Percentiles rank a stretch among this genome's conserved stretches.
Conservation (phyloP, 2,329 filamentous ascomycete genomes). For the Shiraia sp. region DNA sequence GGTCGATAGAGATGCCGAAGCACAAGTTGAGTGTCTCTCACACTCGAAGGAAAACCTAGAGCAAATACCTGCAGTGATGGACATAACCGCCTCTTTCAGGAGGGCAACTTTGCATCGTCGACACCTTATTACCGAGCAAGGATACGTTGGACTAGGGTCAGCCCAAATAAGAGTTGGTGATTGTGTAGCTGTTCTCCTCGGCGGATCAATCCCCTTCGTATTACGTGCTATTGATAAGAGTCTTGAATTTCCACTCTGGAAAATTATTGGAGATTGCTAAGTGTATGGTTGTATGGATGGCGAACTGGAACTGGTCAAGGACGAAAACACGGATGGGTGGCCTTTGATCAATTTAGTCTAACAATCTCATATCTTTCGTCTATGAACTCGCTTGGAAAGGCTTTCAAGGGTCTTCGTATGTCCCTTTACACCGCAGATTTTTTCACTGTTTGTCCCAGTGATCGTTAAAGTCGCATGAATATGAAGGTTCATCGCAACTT, state of each 20-base stretch:
- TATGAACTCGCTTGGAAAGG: no score
- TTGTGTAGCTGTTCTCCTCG: background rate
- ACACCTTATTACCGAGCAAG: constrained; percentile 3
- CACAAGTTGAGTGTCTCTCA: no score
- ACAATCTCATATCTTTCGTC: no score
- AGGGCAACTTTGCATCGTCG: constrained; percentile 4
- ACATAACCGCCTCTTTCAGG: constrained; percentile 1
- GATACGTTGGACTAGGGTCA: constrained; percentile 3
- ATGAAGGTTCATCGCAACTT: no score
- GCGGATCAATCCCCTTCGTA: constrained; percentile 6
- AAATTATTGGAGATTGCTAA: constrained; percentile 9
- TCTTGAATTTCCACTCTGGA: background rate
- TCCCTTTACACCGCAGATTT: no score
- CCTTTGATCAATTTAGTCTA: no score
- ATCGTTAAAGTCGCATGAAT: no score
- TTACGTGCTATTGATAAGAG: background rate
- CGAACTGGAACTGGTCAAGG: background rate
- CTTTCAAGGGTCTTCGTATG: no score
- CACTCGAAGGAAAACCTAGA: no score
- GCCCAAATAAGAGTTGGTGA: constrained; percentile 1
- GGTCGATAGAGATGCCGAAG: background rate
- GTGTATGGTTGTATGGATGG: constrained; percentile 8
- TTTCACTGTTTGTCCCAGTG: no score
- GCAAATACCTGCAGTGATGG: background rate
- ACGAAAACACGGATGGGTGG: background rate